phyloP scores from a whole-genome alignment of 176 grass and related monocot genomes.

The Phoenix roebelenii region DNA sequence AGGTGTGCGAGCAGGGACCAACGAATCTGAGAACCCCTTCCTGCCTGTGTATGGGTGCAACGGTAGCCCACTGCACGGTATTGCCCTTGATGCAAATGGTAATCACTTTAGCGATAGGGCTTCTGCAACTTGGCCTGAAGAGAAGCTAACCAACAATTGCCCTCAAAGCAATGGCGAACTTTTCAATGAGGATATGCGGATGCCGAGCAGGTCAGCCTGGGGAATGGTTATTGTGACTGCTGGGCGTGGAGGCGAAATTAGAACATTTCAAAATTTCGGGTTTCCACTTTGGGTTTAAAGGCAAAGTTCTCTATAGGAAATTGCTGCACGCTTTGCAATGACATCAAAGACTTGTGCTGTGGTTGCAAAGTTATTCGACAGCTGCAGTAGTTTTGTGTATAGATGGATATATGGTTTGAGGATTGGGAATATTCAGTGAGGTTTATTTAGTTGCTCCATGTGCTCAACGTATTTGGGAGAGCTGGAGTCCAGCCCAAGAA shows the following conservation, averaged over 20 bases:
- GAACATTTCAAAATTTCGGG: conserved; percentile 93
- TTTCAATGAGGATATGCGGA: conserved; percentile 41
- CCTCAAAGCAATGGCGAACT: conserved; percentile 34
- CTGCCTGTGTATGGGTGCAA: conserved; percentile 21
- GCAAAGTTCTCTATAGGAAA: conserved; percentile 3
- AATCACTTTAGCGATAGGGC: conserved; percentile 16
- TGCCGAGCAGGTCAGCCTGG: conserved; percentile 56
- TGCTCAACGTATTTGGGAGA: too few relatives aligned
- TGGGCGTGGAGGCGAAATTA: conserved; percentile 54
- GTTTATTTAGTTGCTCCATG: too few relatives aligned
- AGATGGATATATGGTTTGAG: too few relatives aligned
- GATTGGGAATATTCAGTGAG: too few relatives aligned
- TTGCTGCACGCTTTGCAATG: neutral
- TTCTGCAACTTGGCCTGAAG: conserved; percentile 33
- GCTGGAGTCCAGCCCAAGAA: neutral
- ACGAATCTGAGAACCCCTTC: conserved; percentile 9
- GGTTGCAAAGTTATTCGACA: too few relatives aligned
- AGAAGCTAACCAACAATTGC: conserved; percentile 43
- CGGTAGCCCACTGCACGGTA: conserved; percentile 15
- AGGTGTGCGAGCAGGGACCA: conserved; percentile 20
- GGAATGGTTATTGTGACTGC: conserved; percentile 91
- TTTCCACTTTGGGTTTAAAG: conserved; percentile 81
- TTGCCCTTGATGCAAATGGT: conserved; percentile 10
- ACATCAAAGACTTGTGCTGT: too few relatives aligned
- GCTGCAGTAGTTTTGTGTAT: too few relatives aligned